These are phyloP conservation scores for Eucalyptus cloeziana DNA, from an alignment of 345 rosid genomes.

Conservation along the genomic window DNA sequence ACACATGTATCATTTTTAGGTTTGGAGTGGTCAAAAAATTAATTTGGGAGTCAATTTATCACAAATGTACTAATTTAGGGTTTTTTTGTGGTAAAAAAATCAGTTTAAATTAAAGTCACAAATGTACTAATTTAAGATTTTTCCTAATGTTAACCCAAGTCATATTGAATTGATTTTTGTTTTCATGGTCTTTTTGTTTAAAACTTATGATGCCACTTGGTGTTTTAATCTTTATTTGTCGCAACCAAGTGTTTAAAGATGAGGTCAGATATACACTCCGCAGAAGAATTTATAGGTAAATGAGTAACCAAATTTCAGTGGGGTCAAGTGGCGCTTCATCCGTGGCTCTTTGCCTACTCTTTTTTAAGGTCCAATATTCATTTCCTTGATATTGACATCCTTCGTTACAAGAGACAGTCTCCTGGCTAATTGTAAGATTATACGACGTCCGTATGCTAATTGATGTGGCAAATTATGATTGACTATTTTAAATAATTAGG, in stretches of 20 bases:
- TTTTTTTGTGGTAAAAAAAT: no score
- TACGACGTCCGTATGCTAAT: not conserved
- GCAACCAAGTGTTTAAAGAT: not conserved
- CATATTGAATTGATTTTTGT: not conserved
- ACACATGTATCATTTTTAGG: no score
- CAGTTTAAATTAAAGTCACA: no score
- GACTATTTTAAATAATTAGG: not conserved
- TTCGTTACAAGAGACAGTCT: not conserved
- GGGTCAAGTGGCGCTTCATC: not conserved
- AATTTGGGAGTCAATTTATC: accelerated
- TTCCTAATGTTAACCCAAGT: no score
- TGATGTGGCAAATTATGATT: not conserved
- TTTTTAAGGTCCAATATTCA: not conserved
- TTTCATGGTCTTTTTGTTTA: not conserved
- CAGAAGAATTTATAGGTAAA: not conserved
- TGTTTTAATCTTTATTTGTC: not conserved
- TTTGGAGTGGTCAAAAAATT: no score
- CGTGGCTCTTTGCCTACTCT: not conserved
- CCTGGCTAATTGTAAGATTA: not conserved
- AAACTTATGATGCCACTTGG: not conserved
- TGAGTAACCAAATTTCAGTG: not conserved
- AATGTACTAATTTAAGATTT: no score
- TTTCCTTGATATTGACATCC: not conserved
- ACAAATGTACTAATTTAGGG: accelerated
- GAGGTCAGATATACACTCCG: not conserved